Evolutionary conservation across 2,329 filamentous ascomycete genomes (phyloP).

Genomic region (Sclerotinia trifoliorum): DNA sequence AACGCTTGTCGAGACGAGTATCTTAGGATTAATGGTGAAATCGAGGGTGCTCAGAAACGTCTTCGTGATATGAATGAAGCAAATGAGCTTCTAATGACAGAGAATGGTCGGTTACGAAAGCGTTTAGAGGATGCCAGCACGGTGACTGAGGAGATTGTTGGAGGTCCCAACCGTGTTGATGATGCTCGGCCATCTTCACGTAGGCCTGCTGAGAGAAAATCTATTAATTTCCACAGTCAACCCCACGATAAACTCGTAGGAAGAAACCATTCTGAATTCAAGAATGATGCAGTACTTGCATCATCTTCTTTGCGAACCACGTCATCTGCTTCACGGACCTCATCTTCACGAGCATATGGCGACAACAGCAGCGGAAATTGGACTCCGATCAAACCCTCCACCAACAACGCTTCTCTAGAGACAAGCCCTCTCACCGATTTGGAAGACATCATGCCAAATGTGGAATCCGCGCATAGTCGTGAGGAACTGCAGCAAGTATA

Average conservation of each 20-base stretch:
- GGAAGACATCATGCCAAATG: conserved; percentile 10
- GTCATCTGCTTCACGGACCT: background rate
- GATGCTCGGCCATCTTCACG: background rate
- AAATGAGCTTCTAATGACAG: conserved; percentile 1
- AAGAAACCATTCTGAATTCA: background rate
- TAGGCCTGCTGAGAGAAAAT: conserved; percentile 14
- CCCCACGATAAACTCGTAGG: background rate
- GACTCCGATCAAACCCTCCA: conserved; percentile 20
- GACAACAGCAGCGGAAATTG: background rate
- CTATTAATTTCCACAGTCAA: background rate
- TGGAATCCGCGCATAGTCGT: conserved; percentile 8
- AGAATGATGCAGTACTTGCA: background rate
- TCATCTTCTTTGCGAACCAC: background rate
- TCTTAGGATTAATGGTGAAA: background rate
- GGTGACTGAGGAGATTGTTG: background rate
- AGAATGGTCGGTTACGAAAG: conserved; percentile 16
- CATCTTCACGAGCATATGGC: background rate
- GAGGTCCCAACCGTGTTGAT: background rate
- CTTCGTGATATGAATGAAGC: background rate
- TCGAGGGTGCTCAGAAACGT: conserved; percentile 1
- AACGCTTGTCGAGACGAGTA: background rate
- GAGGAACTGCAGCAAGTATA: conserved; percentile 18
- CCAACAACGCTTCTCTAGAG: conserved; percentile 2
- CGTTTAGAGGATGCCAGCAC: background rate
- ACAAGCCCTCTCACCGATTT: conserved; percentile 20